Base-by-base conservation (phyloP, 768 basidiomycete genomes). In the Calocybe cyanea region DNA sequence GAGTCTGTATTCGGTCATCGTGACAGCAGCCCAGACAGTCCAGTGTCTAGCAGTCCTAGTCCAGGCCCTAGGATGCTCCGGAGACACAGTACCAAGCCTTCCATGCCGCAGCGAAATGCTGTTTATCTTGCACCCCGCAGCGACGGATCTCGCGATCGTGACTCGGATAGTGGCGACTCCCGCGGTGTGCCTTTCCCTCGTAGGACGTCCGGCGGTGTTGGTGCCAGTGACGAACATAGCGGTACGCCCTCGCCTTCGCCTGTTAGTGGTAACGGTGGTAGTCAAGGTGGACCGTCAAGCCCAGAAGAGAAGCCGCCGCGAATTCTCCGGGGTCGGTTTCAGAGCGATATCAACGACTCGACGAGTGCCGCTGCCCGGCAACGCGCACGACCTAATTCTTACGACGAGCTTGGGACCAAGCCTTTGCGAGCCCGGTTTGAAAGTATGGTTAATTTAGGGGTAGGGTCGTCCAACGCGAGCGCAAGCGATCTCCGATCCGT, bases 131-230 rank as follows among this genome's bases (percentile, higher is more conserved):
- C 75, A 7, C 68, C 71, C 40, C 62, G 61, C 18, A 63, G 54
- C 52, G 67, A 69, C 32, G 65, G 68, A 38, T 52, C 63, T 31
- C 56, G 59, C 20, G 57, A 57, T 28, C 56, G 59, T 23, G 57
- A 57, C 28, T 62, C 62, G 20, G 68, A 71, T 48, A 58, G 60
- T 32, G n/a, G n/a, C n/a, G 70, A 75, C 28, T 59, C 65, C 1
- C 68, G 57, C 30, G n/a, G n/a, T 28, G 75, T 87, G 17, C 87
- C 87, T 6, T 88, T 88, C 59, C 87, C 86, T 24, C 71, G 78
- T 43, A 70, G 75, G 0, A 11, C 11, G 5, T 28, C 25, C 11
- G 25, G 25, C n/a, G n/a, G n/a, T n/a, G n/a, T n/a, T n/a, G n/a
- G n/a, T n/a, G 63, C 72, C 5, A 81, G 82, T 31, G 78, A 67